Conservation (phyloP, 2,329 filamentous ascomycete genomes). For the Rutstroemia sp. region DNA sequence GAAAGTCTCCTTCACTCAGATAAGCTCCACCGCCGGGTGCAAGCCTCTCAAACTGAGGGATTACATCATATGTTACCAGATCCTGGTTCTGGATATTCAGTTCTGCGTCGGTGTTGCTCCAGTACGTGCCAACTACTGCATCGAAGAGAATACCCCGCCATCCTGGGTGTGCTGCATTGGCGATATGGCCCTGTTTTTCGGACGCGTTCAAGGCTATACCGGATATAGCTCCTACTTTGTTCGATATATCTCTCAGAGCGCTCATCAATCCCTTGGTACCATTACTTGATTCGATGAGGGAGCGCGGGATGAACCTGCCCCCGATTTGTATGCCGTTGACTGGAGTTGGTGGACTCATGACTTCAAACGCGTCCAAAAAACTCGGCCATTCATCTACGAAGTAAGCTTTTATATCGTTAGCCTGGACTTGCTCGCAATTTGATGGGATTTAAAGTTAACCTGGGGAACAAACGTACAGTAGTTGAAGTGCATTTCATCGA, state of each 20-base stretch:
- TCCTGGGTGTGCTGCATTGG: background rate
- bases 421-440: background rate
- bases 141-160: background rate
- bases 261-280: background rate
- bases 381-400: background rate
- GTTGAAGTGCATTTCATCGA: background rate
- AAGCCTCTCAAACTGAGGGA: background rate
- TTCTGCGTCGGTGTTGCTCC: background rate
- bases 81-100: background rate
- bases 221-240: slow-evolving; percentile 14
- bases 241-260: background rate
- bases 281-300: slow-evolving; percentile 19
- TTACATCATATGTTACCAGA: background rate
- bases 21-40: slow-evolving; percentile 6
- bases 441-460: too few relatives aligned
- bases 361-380: background rate
- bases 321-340: slow-evolving; percentile 28
- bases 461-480: background rate
- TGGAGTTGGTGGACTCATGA: background rate
- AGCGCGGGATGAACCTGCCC: slow-evolving; percentile 36
- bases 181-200: background rate
- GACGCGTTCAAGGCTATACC: slow-evolving; percentile 23
- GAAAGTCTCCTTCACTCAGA: slow-evolving; percentile 8
- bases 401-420: background rate
- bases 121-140: background rate